Evolutionary conservation across 2,329 filamentous ascomycete genomes (phyloP).

Genomic region (Aspergillus sp.): DNA sequence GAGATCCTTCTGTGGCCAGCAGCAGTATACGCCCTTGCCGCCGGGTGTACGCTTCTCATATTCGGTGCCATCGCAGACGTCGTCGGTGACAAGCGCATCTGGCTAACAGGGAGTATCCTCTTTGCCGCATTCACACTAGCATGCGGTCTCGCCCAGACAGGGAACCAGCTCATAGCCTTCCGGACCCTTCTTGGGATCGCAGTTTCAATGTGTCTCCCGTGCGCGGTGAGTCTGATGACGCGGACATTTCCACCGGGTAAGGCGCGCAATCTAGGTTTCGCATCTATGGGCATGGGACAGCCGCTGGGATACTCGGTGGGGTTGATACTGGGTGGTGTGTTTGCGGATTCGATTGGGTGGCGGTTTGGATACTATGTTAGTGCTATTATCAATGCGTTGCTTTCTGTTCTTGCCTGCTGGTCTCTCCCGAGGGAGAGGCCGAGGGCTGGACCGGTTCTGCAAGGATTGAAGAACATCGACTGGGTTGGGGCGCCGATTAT

Average conservation of each 20-base stretch:
- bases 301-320: slow-evolving; percentile 55
- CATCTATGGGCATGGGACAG: slow-evolving; percentile 51
- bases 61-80: slow-evolving; percentile 54
- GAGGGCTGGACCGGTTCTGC: not conserved
- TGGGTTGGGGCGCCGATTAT: slow-evolving; percentile 54
- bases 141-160: slow-evolving; percentile 39
- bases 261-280: slow-evolving; percentile 53
- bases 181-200: slow-evolving; percentile 49
- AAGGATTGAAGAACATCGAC: slow-evolving; percentile 44
- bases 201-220: slow-evolving; percentile 50
- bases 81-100: slow-evolving; percentile 43
- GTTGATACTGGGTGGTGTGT: slow-evolving; percentile 44
- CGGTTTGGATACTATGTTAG: slow-evolving; percentile 52
- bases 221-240: slow-evolving; percentile 51
- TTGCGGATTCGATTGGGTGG: slow-evolving; percentile 53
- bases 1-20: slow-evolving; percentile 12
- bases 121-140: slow-evolving; percentile 31
- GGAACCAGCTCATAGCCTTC: slow-evolving; percentile 48
- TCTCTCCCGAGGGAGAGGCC: slow-evolving; percentile 32
- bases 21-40: slow-evolving; percentile 26
- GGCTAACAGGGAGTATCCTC: slow-evolving; percentile 47
- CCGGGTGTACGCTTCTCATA: slow-evolving; percentile 43
- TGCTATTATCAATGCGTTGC: slow-evolving; percentile 43
- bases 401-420: slow-evolving; percentile 44
- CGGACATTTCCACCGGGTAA: slow-evolving; percentile 48